Evolutionary conservation across 2,329 filamentous ascomycete species (phyloP), one percentile per base, ranked within the genome.

Genomic region (Fusarium anthophilum): DNA sequence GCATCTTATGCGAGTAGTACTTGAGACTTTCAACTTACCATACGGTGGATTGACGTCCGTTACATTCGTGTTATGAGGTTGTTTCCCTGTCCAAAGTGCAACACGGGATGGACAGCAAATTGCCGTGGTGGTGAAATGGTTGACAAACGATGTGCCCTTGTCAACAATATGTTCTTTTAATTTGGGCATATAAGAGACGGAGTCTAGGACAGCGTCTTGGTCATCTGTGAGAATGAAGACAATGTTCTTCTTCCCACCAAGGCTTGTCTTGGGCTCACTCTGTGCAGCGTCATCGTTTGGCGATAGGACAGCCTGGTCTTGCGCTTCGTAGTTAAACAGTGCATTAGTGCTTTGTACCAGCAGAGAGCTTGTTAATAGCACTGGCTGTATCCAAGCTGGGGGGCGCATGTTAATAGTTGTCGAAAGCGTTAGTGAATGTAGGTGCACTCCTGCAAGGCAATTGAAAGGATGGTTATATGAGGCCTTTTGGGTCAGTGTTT

Each of bases 21-120:
- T 48, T 14, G 38, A 14, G 20, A 20, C 38, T 22, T 22, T 15
- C 4, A 13, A 28, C 51, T 18, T 55, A 55, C 51, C 51, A 11
- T 30, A 55, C 3, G 51, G 51, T 11, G 51, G 51, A 18, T 55
- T 41, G 8, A 55, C 51, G 12, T 55, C 51, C 0, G 92, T 93
- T 3, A 93, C 90, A 73, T 93, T 93, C 0, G 91, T 93, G 72
- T 93, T 93, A 74, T 94, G 92, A 0, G 91, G 90, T 12, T 89
- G 86, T 76, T 88, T 89, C 1, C 92, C 91, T 0, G 91, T 93
- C 87, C 87, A 90, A 4, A 93, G 80, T 20, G 87, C 89, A 5
- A 92, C 91, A 5, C 92, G 85, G 0, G 91, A 90, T 0, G 92
- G 92, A 73, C 92, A 94, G 79, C 92, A 93, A 2, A 92, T 80